phyloP scores from a whole-genome alignment of 768 basidiomycete genomes.

The Trametes punicea region DNA sequence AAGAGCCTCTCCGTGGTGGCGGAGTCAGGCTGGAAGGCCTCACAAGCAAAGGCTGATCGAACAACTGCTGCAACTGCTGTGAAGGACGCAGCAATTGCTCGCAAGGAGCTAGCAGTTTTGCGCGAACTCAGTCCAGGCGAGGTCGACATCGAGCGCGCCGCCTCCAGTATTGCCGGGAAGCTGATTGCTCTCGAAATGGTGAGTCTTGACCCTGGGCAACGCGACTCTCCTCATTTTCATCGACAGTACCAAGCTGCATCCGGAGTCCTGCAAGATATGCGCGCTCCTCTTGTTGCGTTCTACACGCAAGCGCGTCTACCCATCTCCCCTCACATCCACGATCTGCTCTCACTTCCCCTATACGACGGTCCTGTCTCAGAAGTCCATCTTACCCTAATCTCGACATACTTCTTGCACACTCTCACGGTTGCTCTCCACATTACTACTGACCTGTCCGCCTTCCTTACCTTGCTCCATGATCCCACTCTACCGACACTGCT shows the following conservation, averaged over 20 bases:
- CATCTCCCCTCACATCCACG: conserved; percentile 6
- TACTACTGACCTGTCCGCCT: conserved; percentile 18
- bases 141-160: conserved; percentile 72
- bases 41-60: conserved; percentile 25
- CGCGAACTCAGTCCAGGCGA: conserved; percentile 44
- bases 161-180: conserved; percentile 63
- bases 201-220: conserved; percentile 28
- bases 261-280: conserved; percentile 44
- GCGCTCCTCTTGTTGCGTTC: conserved; percentile 39
- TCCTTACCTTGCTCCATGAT: conserved; percentile 34
- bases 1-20: conserved; percentile 51
- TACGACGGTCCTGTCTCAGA: conserved; percentile 32
- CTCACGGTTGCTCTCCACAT: conserved; percentile 40
- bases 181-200: conserved; percentile 70
- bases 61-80: conserved; percentile 31
- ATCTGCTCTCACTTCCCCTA: conserved; percentile 44
- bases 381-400: conserved; percentile 48
- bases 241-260: conserved; percentile 52
- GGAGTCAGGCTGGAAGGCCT: conserved; percentile 59
- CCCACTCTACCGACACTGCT: conserved; percentile 38
- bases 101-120: conserved; percentile 44
- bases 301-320: no score
- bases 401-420: conserved; percentile 57
- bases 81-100: conserved; percentile 38
- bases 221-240: not conserved